Evolutionary conservation across 116 monocot species (phyloP).

Genomic region (Trichopus zeylanicus): DNA sequence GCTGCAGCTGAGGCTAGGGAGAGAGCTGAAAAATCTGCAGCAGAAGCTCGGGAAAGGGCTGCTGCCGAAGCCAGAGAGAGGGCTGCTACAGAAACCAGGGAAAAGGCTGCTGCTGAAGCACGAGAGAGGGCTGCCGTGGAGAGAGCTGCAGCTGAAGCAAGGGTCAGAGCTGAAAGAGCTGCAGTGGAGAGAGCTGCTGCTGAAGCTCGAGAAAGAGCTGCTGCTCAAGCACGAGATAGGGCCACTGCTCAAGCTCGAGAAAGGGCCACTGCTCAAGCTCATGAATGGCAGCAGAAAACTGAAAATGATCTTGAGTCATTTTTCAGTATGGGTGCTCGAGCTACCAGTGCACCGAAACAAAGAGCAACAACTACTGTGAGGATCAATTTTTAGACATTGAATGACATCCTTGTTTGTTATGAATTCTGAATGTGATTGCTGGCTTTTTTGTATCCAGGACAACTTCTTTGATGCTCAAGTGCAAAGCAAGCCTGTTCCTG

Average conservation of each 20-base stretch:
- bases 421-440: not conserved
- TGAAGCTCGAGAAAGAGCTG: conserved; percentile 21
- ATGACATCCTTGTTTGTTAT: not conserved
- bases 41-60: not conserved
- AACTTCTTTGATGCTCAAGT: conserved; percentile 34
- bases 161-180: conserved; percentile 30
- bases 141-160: conserved; percentile 53
- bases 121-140: conserved; percentile 67
- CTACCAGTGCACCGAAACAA: conserved; percentile 79
- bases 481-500: conserved; percentile 24
- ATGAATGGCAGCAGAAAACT: conserved; percentile 53
- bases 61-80: conserved; percentile 20
- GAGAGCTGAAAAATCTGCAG: conserved; percentile 1
- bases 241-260: conserved; percentile 11
- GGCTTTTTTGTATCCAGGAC: conserved; percentile 33
- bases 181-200: conserved; percentile 33
- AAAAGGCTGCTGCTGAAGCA: conserved; percentile 53
- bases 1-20: conserved; percentile 13
- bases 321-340: conserved; percentile 67
- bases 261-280: conserved; percentile 46
- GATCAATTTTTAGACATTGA: not conserved
- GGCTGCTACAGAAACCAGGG: conserved; percentile 45
- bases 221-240: conserved; percentile 56
- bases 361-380: conserved; percentile 44
- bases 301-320: conserved; percentile 87